Base-by-base conservation (phyloP, 2,329 filamentous ascomycete species). In the Trichoderma sp. region DNA sequence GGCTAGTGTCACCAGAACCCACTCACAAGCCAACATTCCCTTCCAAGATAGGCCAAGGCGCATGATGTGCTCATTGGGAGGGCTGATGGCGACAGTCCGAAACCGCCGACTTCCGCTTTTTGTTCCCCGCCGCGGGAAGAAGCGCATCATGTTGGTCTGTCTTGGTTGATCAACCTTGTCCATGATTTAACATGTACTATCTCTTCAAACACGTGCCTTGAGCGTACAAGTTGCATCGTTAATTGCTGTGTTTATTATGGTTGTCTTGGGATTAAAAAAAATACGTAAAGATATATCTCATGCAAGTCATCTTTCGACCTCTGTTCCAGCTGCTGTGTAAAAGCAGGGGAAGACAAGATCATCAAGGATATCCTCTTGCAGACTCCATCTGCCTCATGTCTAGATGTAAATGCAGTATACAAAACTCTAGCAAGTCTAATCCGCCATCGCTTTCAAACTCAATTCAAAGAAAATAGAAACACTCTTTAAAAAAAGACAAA, bases 21-120 rank as follows among this genome's bases (percentile, higher is more conserved):
- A 64, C 51, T 19, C 51, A n/a, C 34, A 51, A 54, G 39, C 30
- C 24, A 14, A 21, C n/a, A 15, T 62, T 26, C 19, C 50, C 30
- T 34, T 54, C 26, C 44, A 45, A 39, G 39, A 62, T 62, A 44
- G 30, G 41, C 19, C 39, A 60, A 51, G 39, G 56, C 48, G 30
- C 17, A 41, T 34, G 54, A 66, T 66, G 59, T 54, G 59, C 64
- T 68, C 63, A 68, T 67, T 57, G 58, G 54, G 65, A 64, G 44
- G 56, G 58, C 58, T 54, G 67, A 71, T 71, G 70, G 69, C 70
- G 70, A 72, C 70, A 72, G 69, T 61, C 68, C 67, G 68, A 68
- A 61, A 57, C 64, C 64, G 50, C 64, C 64, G 64, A 66, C 57
- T 63, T 66, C 64, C 64, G 64, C 52, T 34, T 10, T 34, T 34